These are phyloP conservation scores for Cadophora malorum DNA, from an alignment of 2,329 filamentous ascomycete species.

Conservation along the genomic window DNA sequence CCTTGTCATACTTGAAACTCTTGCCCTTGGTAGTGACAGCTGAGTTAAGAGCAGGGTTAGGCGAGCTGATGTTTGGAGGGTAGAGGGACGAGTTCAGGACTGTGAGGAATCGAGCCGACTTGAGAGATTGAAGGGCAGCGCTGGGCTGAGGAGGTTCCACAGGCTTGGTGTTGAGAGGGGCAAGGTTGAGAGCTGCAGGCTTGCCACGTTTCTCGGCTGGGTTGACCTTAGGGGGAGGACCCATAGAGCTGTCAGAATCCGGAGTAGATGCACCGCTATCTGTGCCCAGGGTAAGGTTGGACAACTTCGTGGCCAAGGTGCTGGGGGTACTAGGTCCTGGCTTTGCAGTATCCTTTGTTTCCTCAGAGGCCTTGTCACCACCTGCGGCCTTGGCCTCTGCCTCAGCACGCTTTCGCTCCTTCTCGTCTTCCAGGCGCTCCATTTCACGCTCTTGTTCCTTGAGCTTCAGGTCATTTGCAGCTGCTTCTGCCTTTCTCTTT, in stretches of 20 bases:
- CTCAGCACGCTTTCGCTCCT: slow-evolving; percentile 63
- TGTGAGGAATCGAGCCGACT: slow-evolving; percentile 86
- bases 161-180: slow-evolving; percentile 79
- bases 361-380: slow-evolving; percentile 31
- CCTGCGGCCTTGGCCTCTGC: slow-evolving; percentile 48
- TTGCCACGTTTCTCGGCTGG: slow-evolving; percentile 72
- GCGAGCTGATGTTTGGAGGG: slow-evolving; percentile 82
- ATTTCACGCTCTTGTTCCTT: slow-evolving; percentile 76
- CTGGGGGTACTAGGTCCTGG: slow-evolving; percentile 40
- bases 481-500: slow-evolving; percentile 55
- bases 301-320: slow-evolving; percentile 53
- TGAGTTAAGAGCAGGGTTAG: slow-evolving; percentile 88
- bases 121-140: slow-evolving; percentile 89
- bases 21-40: slow-evolving; percentile 80
- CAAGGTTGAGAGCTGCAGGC: slow-evolving; percentile 86
- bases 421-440: slow-evolving; percentile 75
- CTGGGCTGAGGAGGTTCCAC: slow-evolving; percentile 93
- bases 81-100: slow-evolving; percentile 82
- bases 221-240: slow-evolving; percentile 58
- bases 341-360: slow-evolving; percentile 42
- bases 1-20: slow-evolving; percentile 92
- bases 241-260: slow-evolving; percentile 53
- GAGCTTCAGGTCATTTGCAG: slow-evolving; percentile 68
- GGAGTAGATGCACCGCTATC: slow-evolving; percentile 51
- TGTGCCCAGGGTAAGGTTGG: slow-evolving; percentile 55